phyloP scores from a whole-genome alignment of 2,329 filamentous ascomycete species.

The Ophiognomonia clavigignenti-juglandacearum region DNA sequence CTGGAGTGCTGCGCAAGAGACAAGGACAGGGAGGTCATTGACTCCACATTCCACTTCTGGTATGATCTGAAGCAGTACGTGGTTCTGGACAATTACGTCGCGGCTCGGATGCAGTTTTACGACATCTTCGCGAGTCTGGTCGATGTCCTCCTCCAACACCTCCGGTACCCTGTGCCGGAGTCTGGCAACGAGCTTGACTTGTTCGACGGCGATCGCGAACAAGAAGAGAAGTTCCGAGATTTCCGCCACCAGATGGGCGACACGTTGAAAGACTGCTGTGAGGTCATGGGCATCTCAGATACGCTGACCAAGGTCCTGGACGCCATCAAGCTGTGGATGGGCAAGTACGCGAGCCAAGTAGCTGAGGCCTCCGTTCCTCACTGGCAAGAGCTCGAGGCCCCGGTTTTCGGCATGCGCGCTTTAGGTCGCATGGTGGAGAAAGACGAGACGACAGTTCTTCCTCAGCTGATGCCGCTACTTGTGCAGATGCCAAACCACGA shows the following conservation, averaged over 20 bases:
- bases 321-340: conserved; percentile 84
- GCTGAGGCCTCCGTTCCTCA: conserved; percentile 73
- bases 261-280: conserved; percentile 92
- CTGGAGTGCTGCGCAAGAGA: conserved; percentile 89
- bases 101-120: conserved; percentile 69
- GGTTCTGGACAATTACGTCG: conserved; percentile 81
- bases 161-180: conserved; percentile 80
- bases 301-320: conserved; percentile 86
- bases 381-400: conserved; percentile 95
- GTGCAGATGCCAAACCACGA: conserved; percentile 94
- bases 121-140: conserved; percentile 87
- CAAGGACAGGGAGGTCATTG: conserved; percentile 84
- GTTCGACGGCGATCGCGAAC: conserved; percentile 92
- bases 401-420: conserved; percentile 89
- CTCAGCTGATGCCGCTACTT: conserved; percentile 87
- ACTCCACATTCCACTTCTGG: conserved; percentile 95
- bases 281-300: conserved; percentile 89
- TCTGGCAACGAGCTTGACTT: conserved; percentile 71
- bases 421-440: conserved; percentile 95
- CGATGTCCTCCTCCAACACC: conserved; percentile 85
- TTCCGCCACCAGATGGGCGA: conserved; percentile 98
- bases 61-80: conserved; percentile 97
- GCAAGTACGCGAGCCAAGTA: conserved; percentile 72
- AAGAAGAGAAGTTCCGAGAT: conserved; percentile 94
- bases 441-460: conserved; percentile 81